Conservation (phyloP, 73 alveolate genomes). For the Breviolum minutum region DNA sequence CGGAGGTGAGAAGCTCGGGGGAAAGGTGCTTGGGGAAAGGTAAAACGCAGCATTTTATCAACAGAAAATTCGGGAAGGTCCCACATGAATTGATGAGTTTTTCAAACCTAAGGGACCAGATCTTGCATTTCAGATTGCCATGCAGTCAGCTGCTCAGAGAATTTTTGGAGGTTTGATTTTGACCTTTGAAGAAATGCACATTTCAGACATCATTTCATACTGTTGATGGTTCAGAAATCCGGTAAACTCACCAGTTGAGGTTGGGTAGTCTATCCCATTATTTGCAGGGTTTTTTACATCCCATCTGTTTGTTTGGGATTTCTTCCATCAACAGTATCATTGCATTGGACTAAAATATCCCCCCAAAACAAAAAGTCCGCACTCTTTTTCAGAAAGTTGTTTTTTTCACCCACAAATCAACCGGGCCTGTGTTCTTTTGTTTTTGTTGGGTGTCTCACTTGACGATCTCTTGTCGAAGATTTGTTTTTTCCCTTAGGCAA, state of each 20-base stretch:
- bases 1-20: neutral
- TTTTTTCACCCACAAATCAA: neutral
- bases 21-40: neutral
- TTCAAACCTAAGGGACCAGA: conserved; percentile 13
- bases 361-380: neutral
- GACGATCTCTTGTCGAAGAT: neutral
- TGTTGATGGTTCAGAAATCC: too few species aligned
- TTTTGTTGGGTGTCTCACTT: neutral
- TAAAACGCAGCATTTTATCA: too few species aligned
- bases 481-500: conserved; percentile 4
- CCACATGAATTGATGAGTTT: neutral
- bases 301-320: too few species aligned
- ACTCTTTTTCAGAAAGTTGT: too few species aligned
- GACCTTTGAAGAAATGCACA: too few species aligned
- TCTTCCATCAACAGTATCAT: too few species aligned
- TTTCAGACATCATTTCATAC: too few species aligned
- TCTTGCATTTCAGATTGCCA: conserved; percentile 29
- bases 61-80: neutral
- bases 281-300: too few species aligned
- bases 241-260: too few species aligned
- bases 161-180: too few species aligned
- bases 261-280: too few species aligned
- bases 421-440: neutral
- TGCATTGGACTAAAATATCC: neutral
- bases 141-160: neutral